phyloP scores from a whole-genome alignment of 228 moss, liverwort and hornwort species.

The Sphagnum fallax region DNA sequence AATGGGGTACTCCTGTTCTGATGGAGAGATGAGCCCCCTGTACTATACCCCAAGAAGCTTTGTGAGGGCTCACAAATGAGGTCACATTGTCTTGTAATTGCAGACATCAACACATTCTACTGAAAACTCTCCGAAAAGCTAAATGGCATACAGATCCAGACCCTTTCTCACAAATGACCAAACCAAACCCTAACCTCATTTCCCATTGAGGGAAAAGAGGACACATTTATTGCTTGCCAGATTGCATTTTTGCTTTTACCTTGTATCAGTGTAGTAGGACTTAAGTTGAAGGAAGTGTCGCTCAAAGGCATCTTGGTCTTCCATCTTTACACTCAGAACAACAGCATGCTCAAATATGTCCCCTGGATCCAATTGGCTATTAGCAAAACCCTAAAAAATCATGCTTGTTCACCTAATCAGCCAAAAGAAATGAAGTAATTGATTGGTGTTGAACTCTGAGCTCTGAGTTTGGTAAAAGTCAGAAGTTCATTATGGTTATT shows the following conservation, averaged over 20 bases:
- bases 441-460: neutral
- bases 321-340: constrained; percentile 78
- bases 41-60: neutral
- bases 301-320: constrained; percentile 98
- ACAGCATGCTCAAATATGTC: constrained; percentile 90
- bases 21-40: constrained; percentile 56
- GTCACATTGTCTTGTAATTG: neutral
- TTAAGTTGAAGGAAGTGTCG: constrained; percentile 92
- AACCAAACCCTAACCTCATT: too few relatives aligned
- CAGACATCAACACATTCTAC: too few relatives aligned
- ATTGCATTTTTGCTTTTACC: constrained; percentile 18
- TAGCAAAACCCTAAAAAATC: neutral
- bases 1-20: constrained; percentile 58
- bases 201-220: too few relatives aligned
- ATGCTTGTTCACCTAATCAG: neutral
- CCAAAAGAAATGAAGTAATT: neutral
- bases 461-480: neutral
- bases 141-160: too few relatives aligned
- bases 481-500: neutral
- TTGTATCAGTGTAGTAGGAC: constrained; percentile 94
- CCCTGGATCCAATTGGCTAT: constrained; percentile 24
- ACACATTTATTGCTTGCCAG: too few relatives aligned
- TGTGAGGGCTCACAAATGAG: neutral
- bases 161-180: too few relatives aligned
- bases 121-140: too few relatives aligned